Conservation (phyloP, 176 grass and related monocot species). For the Juncus inflexus region DNA sequence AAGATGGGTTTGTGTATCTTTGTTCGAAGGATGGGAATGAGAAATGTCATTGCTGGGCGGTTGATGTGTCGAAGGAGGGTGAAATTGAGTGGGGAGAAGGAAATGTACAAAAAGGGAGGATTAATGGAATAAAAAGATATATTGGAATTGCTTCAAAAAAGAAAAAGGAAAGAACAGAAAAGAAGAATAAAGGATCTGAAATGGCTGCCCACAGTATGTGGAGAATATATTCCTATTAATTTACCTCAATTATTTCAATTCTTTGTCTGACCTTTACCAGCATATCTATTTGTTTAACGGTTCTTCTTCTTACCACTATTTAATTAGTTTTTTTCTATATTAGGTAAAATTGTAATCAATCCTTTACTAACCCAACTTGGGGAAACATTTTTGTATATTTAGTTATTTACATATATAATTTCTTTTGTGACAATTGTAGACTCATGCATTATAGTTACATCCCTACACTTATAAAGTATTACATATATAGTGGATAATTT, state of each 20-base stretch:
- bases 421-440: too few relatives aligned
- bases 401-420: too few relatives aligned
- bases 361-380: too few relatives aligned
- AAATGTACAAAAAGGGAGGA: not conserved
- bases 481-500: too few relatives aligned
- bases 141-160: slow-evolving; percentile 18
- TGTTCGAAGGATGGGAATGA: slow-evolving; percentile 38
- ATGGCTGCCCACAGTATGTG: slow-evolving; percentile 41
- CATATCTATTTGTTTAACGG: slow-evolving; percentile 29
- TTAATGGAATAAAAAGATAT: not conserved
- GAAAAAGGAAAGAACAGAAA: not conserved
- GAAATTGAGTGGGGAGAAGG: slow-evolving; percentile 39
- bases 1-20: slow-evolving; percentile 65
- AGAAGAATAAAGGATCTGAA: not conserved
- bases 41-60: slow-evolving; percentile 57
- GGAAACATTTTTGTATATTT: too few relatives aligned
- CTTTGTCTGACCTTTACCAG: slow-evolving; percentile 25
- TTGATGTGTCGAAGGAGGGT: slow-evolving; percentile 42
- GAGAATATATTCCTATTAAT: slow-evolving; percentile 50
- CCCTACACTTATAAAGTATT: too few relatives aligned
- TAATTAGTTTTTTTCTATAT: not conserved
- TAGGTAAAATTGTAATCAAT: not conserved
- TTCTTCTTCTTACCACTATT: slow-evolving; percentile 1
- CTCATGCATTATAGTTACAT: too few relatives aligned
- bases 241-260: slow-evolving; percentile 58